These are phyloP conservation scores for Suhomyces tanzawaensis DNA, from an alignment of 805 yeast species.

Conservation along the genomic window DNA sequence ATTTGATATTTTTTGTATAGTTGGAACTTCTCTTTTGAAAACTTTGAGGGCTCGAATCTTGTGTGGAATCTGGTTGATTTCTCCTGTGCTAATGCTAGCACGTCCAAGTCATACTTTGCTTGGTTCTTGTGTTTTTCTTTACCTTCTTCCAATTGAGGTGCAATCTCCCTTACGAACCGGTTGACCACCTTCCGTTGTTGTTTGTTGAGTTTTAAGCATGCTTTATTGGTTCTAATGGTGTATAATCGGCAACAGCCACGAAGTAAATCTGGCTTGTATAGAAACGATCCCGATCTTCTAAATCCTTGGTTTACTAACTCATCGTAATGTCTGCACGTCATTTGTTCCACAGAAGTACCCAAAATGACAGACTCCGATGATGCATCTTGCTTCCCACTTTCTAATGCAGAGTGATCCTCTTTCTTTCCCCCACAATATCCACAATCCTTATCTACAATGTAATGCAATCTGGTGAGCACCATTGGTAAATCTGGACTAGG, in stretches of 20 bases:
- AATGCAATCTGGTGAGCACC: conserved; percentile 45
- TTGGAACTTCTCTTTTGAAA: conserved; percentile 56
- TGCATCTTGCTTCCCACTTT: conserved; percentile 25
- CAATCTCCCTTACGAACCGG: conserved; percentile 48
- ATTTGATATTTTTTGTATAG: conserved; percentile 69
- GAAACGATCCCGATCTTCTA: conserved; percentile 71
- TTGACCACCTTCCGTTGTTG: conserved; percentile 67
- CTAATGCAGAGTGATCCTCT: conserved; percentile 36
- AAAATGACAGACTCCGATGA: conserved; percentile 26
- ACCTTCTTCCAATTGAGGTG: conserved; percentile 11
- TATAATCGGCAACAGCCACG: conserved; percentile 77
- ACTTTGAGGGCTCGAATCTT: conserved; percentile 50
- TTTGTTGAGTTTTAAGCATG: conserved; percentile 49
- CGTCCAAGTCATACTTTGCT: conserved; percentile 20
- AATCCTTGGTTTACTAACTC: conserved; percentile 67
- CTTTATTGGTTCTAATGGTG: conserved; percentile 65
- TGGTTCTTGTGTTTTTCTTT: conserved; percentile 9
- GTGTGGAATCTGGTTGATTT: conserved; percentile 37
- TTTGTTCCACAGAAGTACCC: conserved; percentile 42
- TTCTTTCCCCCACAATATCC: conserved; percentile 69
- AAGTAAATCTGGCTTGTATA: conserved; percentile 63
- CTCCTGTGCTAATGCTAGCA: conserved; percentile 42
- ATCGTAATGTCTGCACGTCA: conserved; percentile 58
- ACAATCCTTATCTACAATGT: conserved; percentile 49
- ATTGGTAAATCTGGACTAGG: conserved; percentile 15